These are phyloP conservation scores for Colletotrichum horii DNA, from an alignment of 2,329 filamentous ascomycete species.

Conservation along the genomic window DNA sequence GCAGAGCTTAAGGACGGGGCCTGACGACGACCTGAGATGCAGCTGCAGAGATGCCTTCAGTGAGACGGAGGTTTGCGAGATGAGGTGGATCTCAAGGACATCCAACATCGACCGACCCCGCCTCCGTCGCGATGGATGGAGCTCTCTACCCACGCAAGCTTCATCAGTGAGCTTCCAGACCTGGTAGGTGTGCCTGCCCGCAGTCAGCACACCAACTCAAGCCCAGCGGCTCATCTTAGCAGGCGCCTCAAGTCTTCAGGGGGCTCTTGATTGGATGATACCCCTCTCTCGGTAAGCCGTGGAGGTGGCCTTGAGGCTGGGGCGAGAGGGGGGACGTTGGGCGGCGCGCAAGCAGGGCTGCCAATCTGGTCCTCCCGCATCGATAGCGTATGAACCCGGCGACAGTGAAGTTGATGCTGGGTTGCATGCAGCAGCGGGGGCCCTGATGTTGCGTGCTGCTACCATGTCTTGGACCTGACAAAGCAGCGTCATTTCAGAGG, in stretches of 20 bases:
- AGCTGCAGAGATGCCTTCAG: neutral
- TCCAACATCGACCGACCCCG: neutral
- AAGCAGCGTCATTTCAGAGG: neutral
- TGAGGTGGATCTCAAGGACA: neutral
- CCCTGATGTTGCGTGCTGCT: neutral
- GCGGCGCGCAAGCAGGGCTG: neutral
- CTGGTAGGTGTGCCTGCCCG: neutral
- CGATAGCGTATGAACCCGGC: conserved; percentile 9
- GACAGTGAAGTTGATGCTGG: neutral
- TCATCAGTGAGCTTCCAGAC: neutral
- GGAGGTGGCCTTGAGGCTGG: neutral
- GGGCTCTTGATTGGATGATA: neutral
- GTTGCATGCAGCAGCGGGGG: neutral
- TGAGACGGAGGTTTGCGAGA: neutral
- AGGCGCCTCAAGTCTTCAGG: neutral
- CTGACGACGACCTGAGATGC: neutral
- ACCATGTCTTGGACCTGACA: neutral
- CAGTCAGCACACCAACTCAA: conserved; percentile 13
- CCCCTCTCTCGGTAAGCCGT: neutral
- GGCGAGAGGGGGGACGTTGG: neutral
- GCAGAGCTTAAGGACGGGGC: neutral
- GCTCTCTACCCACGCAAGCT: neutral
- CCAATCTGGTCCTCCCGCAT: conserved; percentile 5
- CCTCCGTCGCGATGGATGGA: neutral
- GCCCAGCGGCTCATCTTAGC: conserved; percentile 10